Conservation (phyloP, 78 protist species). For the Mantamonas sphyraenae region DNA sequence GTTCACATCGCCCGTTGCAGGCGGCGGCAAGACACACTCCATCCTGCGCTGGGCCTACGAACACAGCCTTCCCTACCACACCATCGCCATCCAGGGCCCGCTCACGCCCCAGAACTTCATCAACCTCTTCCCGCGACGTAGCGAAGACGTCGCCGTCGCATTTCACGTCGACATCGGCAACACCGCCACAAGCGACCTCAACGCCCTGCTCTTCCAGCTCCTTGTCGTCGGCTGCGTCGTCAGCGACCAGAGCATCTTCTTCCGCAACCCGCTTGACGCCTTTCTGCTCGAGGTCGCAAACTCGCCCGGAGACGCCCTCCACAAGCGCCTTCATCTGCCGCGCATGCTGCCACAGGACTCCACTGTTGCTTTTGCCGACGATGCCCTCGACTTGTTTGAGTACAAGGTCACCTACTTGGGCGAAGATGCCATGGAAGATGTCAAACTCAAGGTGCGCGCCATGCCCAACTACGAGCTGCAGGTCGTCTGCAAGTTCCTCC, state of each 20-base stretch:
- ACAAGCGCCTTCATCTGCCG: background rate
- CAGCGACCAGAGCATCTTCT: background rate
- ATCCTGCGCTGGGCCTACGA: background rate
- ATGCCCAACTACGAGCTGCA: background rate
- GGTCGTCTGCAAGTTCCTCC: background rate
- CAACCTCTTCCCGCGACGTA: background rate
- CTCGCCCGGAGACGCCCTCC: background rate
- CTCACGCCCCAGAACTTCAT: background rate
- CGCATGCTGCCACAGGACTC: background rate
- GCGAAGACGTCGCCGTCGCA: background rate
- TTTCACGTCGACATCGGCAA: background rate
- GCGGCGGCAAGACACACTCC: background rate
- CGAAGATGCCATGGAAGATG: background rate
- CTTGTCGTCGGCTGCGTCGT: constrained; percentile 1
- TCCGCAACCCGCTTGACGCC: background rate
- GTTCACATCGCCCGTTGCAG: background rate
- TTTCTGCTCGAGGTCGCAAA: background rate
- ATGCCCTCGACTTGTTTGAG: background rate
- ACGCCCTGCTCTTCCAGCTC: constrained; percentile 9
- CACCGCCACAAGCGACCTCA: background rate
- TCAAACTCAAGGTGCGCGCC: background rate
- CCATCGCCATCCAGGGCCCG: background rate
- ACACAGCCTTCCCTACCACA: background rate
- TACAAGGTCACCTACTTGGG: background rate
- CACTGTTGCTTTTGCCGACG: background rate